phyloP scores from a whole-genome alignment of 495 filamentous ascomycete genomes.

The Xylaria bambusicola region DNA sequence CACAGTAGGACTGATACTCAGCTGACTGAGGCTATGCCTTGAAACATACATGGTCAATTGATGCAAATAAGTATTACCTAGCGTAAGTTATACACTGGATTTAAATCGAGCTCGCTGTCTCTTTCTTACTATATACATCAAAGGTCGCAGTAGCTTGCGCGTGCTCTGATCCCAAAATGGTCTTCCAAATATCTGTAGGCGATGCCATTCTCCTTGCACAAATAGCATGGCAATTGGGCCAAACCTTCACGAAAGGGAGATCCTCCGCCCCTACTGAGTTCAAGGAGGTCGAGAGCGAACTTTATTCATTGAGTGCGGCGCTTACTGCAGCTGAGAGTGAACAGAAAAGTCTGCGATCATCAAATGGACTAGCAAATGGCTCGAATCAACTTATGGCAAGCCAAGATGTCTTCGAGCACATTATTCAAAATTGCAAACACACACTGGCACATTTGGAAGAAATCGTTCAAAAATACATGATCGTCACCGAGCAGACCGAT shows the following conservation, averaged over 20 bases:
- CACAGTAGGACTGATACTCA: too few relatives aligned
- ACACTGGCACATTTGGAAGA: conserved; percentile 20
- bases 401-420: conserved; percentile 1
- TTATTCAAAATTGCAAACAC: conserved; percentile 15
- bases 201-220: conserved; percentile 12
- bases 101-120: too few relatives aligned
- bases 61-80: too few relatives aligned
- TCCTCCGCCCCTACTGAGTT: conserved; percentile 22
- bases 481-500: conserved; percentile 3
- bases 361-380: neutral
- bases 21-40: too few relatives aligned
- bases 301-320: conserved; percentile 17
- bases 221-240: conserved; percentile 12
- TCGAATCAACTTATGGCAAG: neutral
- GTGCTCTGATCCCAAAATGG: neutral
- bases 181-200: conserved; percentile 5
- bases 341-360: neutral
- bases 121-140: too few relatives aligned
- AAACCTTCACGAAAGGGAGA: conserved; percentile 17
- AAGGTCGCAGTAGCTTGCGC: neutral
- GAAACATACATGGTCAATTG: too few relatives aligned
- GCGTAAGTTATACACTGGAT: too few relatives aligned
- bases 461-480: conserved; percentile 20
- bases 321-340: conserved; percentile 12
- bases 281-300: conserved; percentile 22